These are phyloP conservation scores for Amylocarpus encephaloides DNA, from an alignment of 2,329 filamentous ascomycete genomes.

Conservation along the genomic window DNA sequence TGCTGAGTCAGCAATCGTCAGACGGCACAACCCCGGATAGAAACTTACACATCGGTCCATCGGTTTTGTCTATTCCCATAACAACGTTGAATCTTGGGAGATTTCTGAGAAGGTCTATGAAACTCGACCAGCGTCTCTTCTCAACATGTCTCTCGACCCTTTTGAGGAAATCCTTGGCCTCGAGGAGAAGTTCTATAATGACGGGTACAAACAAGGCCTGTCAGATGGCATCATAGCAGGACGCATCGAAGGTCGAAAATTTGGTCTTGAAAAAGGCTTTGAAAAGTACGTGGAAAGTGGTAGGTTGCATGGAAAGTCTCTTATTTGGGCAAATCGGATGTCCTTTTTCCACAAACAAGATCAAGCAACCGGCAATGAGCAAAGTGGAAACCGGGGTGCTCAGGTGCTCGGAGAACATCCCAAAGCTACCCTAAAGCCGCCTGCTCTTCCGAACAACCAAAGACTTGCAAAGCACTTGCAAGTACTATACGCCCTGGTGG, in stretches of 20 bases:
- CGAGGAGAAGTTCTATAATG: constrained; percentile 67
- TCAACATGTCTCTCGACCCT: constrained; percentile 22
- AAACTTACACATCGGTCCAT: too few species aligned
- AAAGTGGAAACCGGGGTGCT: background rate
- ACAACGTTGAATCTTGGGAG: background rate
- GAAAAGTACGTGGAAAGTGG: constrained; percentile 86
- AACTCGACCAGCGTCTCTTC: background rate
- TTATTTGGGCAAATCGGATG: constrained; percentile 77
- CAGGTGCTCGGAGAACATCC: background rate
- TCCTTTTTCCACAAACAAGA: constrained; percentile 24
- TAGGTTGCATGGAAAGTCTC: constrained; percentile 66
- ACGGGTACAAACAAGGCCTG: constrained; percentile 71
- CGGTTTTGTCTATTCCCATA: too few species aligned
- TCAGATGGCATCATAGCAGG: constrained; percentile 72
- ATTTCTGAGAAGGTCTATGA: background rate
- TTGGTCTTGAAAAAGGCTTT: constrained; percentile 88
- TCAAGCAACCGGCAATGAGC: background rate
- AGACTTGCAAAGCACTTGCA: constrained; percentile 72
- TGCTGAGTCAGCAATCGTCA: too few species aligned
- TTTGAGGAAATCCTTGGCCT: constrained; percentile 46
- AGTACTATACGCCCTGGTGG: constrained; percentile 69
- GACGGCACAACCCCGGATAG: too few species aligned
- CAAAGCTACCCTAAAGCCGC: constrained; percentile 31
- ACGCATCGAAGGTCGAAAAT: constrained; percentile 78
- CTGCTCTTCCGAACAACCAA: constrained; percentile 46